A percentile compares a stretch with the other conserved stretches of the same genome.
Evolutionary conservation across 306 rosid species (phyloP).

Genomic region (Vigna unguiculata): DNA sequence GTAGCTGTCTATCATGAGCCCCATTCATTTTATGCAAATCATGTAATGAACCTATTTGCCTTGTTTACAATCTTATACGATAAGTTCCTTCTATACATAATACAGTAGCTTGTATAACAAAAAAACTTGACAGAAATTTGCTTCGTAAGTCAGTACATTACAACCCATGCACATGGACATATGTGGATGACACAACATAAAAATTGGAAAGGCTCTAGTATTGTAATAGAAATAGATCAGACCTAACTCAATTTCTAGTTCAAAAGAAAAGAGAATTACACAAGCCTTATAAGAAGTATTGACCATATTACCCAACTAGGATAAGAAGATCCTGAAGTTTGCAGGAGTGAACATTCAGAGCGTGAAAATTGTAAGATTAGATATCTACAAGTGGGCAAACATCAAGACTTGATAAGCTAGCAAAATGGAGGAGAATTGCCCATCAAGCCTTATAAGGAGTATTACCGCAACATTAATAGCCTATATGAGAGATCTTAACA

Average conservation of each 20-base stretch:
- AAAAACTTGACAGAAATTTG: conserved; percentile 4
- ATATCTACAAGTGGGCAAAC: neutral
- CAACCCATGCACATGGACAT: neutral
- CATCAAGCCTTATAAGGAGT: neutral
- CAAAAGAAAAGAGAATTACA: neutral
- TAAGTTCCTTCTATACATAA: conserved; percentile 3
- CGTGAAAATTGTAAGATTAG: neutral
- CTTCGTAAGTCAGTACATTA: conserved; percentile 15
- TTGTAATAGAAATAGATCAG: neutral
- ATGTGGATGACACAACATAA: neutral
- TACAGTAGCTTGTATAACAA: conserved; percentile 34
- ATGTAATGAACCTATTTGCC: conserved; percentile 13
- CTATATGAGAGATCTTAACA: neutral
- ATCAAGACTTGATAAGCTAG: neutral
- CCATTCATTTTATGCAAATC: conserved; percentile 18
- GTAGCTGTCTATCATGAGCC: conserved; percentile 24
- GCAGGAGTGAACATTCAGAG: neutral
- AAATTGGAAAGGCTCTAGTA: neutral
- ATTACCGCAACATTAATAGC: neutral
- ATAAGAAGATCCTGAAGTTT: neutral
- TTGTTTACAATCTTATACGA: conserved; percentile 9
- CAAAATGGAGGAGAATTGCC: neutral
- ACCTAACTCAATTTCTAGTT: neutral
- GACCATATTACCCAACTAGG: neutral
- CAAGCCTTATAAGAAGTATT: neutral